Percentiles rank a stretch among this genome's conserved stretches.
phyloP scores from a whole-genome alignment of 768 basidiomycete genomes.

The Pulveroboletus sp. region DNA sequence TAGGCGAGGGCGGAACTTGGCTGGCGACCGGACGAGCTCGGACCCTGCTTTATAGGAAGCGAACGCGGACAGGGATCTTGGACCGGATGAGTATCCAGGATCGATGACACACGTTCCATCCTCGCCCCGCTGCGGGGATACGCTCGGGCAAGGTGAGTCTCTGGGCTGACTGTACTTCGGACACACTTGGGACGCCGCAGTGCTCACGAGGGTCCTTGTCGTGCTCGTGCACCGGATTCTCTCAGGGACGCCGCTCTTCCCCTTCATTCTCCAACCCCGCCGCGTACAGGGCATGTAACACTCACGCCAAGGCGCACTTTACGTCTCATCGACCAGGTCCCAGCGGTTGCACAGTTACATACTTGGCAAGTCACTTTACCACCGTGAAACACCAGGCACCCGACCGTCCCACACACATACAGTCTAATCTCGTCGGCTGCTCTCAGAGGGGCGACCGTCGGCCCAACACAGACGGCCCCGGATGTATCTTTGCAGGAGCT shows the following conservation, averaged over 20 bases:
- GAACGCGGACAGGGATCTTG: background rate
- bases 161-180: background rate
- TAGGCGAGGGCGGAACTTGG: background rate
- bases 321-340: background rate
- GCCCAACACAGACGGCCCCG: no score
- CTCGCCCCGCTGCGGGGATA: slow-evolving; percentile 16
- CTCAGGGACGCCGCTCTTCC: background rate
- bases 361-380: background rate
- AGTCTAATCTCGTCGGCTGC: background rate
- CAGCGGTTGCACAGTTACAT: background rate
- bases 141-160: background rate
- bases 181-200: background rate
- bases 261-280: slow-evolving; percentile 8
- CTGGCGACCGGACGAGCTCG: no score
- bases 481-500: no score
- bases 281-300: slow-evolving; percentile 1
- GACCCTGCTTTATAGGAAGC: slow-evolving; percentile 6
- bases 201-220: background rate
- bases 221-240: background rate
- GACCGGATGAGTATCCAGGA: background rate
- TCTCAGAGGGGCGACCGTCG: background rate
- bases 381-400: background rate
- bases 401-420: background rate
- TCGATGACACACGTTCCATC: slow-evolving; percentile 7
- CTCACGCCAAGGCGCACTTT: background rate